Conservation (phyloP, 106 monocot genomes). For the Narthecium ossifragum region DNA sequence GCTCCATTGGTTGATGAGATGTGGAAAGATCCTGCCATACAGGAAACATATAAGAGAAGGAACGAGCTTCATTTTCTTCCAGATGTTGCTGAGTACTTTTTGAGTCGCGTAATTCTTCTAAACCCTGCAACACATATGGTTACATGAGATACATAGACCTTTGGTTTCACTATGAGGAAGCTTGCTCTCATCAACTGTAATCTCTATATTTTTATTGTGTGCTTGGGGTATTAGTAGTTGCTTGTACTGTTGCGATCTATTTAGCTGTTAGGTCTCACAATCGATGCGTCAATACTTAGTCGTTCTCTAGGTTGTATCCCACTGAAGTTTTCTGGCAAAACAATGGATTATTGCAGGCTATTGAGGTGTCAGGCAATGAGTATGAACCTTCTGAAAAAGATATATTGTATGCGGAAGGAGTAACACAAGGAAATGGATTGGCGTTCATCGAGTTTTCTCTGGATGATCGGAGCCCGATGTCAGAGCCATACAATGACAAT, state of each 20-base stretch:
- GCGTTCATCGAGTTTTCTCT: constrained; percentile 84
- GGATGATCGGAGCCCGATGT: constrained; percentile 80
- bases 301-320: too few species aligned
- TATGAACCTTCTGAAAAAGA: constrained; percentile 91
- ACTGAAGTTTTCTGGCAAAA: neutral
- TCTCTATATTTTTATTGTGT: too few species aligned
- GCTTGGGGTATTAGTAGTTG: too few species aligned
- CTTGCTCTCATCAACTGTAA: constrained; percentile 3
- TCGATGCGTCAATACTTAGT: too few species aligned
- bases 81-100: constrained; percentile 86
- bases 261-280: too few species aligned
- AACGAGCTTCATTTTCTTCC: constrained; percentile 92
- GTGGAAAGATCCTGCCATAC: constrained; percentile 87
- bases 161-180: too few species aligned
- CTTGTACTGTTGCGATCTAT: too few species aligned
- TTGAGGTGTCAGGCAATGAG: constrained; percentile 90
- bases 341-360: constrained; percentile 50
- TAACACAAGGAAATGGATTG: constrained; percentile 91
- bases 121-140: too few species aligned
- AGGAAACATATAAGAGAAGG: constrained; percentile 87
- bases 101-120: constrained; percentile 91
- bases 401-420: constrained; percentile 83
- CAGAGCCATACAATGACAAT: constrained; percentile 61
- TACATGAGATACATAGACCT: too few species aligned
- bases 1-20: constrained; percentile 93